Evolutionary conservation across 352 stramenopile genomes (phyloP).

Genomic region (Pythium pectinolyticum): DNA sequence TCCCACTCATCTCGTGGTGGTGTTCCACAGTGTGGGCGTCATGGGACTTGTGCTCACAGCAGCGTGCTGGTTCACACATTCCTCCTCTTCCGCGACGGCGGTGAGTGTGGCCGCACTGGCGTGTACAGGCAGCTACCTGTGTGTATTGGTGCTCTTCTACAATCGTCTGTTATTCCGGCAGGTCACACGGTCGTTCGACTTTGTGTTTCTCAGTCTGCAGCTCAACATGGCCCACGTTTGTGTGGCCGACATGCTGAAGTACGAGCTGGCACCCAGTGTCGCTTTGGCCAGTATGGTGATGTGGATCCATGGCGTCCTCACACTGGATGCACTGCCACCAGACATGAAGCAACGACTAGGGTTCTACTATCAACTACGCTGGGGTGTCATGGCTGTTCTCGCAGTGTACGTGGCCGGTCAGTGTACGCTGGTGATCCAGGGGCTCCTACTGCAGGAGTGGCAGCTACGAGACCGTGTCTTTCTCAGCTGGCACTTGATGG

Average conservation of each 20-base stretch:
- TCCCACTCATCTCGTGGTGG: too few relatives aligned
- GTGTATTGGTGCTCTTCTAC: constrained; percentile 1
- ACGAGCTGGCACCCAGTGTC: not conserved
- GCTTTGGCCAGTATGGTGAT: not conserved
- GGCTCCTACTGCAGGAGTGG: not conserved
- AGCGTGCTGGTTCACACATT: not conserved
- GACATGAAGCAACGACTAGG: constrained; percentile 7
- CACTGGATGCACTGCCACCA: not conserved
- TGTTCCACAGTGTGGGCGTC: too few relatives aligned
- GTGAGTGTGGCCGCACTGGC: not conserved
- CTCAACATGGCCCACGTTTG: constrained; percentile 15
- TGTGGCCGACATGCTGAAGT: constrained; percentile 19
- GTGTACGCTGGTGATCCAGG: not conserved
- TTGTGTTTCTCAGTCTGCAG: constrained; percentile 20
- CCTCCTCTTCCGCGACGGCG: not conserved
- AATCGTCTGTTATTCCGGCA: constrained; percentile 12
- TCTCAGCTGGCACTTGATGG: not conserved
- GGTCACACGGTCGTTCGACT: constrained; percentile 22
- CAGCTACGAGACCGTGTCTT: not conserved
- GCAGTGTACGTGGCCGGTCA: constrained; percentile 5
- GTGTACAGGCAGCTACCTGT: not conserved
- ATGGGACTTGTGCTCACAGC: too few relatives aligned
- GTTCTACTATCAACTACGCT: not conserved
- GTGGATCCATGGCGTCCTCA: not conserved
- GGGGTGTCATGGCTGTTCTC: not conserved